These are phyloP conservation scores for Mycena belliarum DNA, from an alignment of 768 basidiomycete genomes.

Conservation along the genomic window DNA sequence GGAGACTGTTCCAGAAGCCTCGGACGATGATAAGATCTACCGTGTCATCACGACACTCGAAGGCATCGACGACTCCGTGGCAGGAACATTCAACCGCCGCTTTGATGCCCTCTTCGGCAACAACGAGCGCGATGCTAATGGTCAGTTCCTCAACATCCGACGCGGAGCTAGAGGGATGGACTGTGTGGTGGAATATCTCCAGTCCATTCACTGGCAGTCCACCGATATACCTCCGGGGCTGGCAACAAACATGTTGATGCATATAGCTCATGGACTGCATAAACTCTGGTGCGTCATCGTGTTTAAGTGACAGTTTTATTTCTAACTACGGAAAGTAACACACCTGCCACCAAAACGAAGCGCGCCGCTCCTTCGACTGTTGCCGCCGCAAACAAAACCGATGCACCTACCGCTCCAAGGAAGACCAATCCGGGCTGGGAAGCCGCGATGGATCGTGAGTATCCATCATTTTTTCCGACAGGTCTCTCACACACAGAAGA, in stretches of 20 bases:
- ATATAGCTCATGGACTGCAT: neutral
- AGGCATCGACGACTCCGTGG: conserved; percentile 2
- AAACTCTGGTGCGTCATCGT: neutral
- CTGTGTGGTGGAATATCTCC: conserved; percentile 6
- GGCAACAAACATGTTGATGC: neutral
- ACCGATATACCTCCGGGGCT: conserved; percentile 4
- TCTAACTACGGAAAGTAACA: too few relatives aligned
- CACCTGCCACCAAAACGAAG: too few relatives aligned
- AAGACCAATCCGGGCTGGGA: neutral
- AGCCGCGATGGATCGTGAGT: neutral
- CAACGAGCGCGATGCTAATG: conserved; percentile 10
- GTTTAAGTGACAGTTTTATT: too few relatives aligned
- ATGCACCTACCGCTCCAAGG: too few relatives aligned
- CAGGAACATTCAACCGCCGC: conserved; percentile 15
- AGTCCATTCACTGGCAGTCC: conserved; percentile 9
- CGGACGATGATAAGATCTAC: conserved; percentile 1
- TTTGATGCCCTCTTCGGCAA: conserved; percentile 20
- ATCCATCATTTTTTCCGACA: neutral
- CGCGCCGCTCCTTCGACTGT: too few relatives aligned
- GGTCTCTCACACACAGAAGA: neutral
- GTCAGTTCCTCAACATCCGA: neutral
- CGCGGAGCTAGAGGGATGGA: conserved; percentile 11
- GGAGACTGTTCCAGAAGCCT: conserved; percentile 8
- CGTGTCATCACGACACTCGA: neutral
- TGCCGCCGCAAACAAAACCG: neutral